Evolutionary conservation across 345 rosid genomes (phyloP).

Genomic region (Durio zibethinus): DNA sequence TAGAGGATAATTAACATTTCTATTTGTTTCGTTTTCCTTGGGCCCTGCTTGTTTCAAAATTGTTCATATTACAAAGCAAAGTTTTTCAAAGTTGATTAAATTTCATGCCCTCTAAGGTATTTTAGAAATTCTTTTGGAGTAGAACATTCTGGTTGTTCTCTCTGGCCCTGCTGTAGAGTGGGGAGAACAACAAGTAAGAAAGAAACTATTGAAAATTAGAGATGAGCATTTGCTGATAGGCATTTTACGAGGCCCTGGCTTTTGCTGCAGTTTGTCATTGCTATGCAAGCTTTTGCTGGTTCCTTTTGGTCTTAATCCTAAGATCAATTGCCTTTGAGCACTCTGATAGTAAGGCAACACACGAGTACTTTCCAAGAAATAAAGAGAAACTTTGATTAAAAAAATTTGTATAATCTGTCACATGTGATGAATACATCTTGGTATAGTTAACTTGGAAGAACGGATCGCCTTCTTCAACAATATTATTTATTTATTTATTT

Average conservation of each 20-base stretch:
- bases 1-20: too few species aligned
- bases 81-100: neutral
- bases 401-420: neutral
- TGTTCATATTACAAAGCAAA: neutral
- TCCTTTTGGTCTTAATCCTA: neutral
- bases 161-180: neutral
- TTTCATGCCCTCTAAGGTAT: neutral
- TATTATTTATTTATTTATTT: neutral
- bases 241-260: neutral
- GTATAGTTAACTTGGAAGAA: conserved; percentile 66
- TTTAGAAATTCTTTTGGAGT: neutral
- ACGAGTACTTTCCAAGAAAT: neutral
- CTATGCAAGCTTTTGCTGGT: neutral
- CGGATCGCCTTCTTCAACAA: conserved; percentile 14
- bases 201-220: neutral
- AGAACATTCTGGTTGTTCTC: neutral
- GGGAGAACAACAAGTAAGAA: neutral
- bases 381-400: neutral
- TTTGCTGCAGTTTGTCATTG: neutral
- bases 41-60: too few species aligned
- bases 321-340: neutral
- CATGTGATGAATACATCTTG: neutral
- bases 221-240: neutral
- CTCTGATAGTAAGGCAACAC: neutral
- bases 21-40: too few species aligned